Base-by-base conservation (phyloP, 2,329 filamentous ascomycete species). In the Cladophialophora carrionii region DNA sequence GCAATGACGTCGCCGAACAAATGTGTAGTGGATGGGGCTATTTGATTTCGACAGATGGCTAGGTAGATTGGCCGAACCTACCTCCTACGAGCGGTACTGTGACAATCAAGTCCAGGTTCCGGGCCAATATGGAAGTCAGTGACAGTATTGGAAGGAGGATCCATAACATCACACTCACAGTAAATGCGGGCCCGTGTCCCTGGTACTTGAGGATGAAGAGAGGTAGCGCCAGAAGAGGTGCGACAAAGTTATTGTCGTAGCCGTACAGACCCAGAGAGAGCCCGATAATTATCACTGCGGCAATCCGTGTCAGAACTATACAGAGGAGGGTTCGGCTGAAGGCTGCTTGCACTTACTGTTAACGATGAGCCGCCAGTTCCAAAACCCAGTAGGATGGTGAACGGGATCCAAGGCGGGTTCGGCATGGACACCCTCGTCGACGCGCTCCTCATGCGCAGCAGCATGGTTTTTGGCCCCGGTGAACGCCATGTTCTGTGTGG, bases 21-120 rank as follows among this genome's bases (percentile, higher is more conserved):
- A 14, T 41, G 12, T 17, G 14, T 12, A 41, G 34, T 14, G 4
- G 34, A 6, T 41, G 34, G 34, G 34, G n/a, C 34, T 17, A 0
- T 17, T 5, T 41, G 4, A 4, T 41, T 17, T 17, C 14, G 34
- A 41, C 34, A 17, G 34, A 41, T 41, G 34, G 34, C 4, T 17
- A 41, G 34, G 14, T 6, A 17, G 34, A 41, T 41, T 4, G 34
- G 34, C 14, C 34, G n/a, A 41, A 41, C 34, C 14, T 17, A 41
- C 34, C 34, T 4, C 74, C 75, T 24, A 77, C 74, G 22, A 78
- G 71, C 9, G 76, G 76, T 4, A 78, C 68, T 6, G 74, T 31
- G 49, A 78, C 72, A 49, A 78, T 62, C 17, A 78, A 65, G 57
- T 76, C 72, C 32, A 76, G 75, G 48, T 78, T 78, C 24, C 71